Base-by-base conservation (phyloP, 1,284 basidiomycete species). In the Ustilago shanxiensis region DNA sequence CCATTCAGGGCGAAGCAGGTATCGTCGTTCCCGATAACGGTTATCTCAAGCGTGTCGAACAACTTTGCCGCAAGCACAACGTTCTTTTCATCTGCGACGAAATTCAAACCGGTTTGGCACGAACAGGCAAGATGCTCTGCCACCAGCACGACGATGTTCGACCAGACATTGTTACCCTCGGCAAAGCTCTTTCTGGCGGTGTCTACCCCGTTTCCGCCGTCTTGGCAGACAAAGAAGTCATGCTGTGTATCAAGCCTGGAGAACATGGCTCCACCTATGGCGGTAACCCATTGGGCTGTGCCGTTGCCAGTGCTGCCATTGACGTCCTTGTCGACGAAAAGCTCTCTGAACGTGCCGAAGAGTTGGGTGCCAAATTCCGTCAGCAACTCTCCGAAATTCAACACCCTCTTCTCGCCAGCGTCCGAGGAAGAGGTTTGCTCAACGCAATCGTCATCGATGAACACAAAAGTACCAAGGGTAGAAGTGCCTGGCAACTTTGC, bases 141-240 rank as follows among this genome's bases (percentile, higher is more conserved):
- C 93, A 90, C 84, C 92, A 98, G 83, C 93, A 95, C 87, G 84
- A 86, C 35, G 89, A 90, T 71, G 90, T 98, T 82, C 91, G 93
- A 77, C 95, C 97, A 33, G 96, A 99, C 87, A 90, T 99, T 63
- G 89, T 98, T 53, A 91, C 97, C 7, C 91, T 99, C 60, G 96
- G 97, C 60, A 99, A 99, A 88, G 96, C 96, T 0, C 90, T 99
- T 10, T 95, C 93, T 8, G 96, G 96, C 50, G 96, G 96, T 86
- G 93, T 98, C 72, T 98, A 98, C 87, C 96, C 97, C 53, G 95
- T 99, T 22, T 97, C 95, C 41, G 94, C 93, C 16, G 95, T 98
- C 13, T 89, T 99, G 31, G 93, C 95, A 7, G 91, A 95, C 87
- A 90, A 91, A 73, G 92, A 94, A 33, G 88, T 99, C 72, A 98